These are phyloP conservation scores for Aureobasidium sp. DNA, from an alignment of 2,329 filamentous ascomycete genomes.

Conservation along the genomic window DNA sequence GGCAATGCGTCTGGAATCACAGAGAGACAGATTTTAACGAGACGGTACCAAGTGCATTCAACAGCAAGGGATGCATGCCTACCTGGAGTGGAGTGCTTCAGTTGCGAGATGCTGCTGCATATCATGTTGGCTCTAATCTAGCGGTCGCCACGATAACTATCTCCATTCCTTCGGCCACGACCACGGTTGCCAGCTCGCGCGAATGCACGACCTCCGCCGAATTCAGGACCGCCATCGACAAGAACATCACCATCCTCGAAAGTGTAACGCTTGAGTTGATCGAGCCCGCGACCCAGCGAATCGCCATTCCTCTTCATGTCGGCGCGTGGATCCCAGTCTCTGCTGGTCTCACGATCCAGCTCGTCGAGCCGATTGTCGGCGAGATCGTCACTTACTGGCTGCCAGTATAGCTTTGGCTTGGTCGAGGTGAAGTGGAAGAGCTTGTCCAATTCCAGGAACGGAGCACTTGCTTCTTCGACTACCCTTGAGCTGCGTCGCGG, in stretches of 20 bases:
- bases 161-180: conserved; percentile 14
- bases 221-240: conserved; percentile 34
- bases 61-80: not conserved
- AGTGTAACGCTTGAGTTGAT: conserved; percentile 33
- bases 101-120: not conserved
- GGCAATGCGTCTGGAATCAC: no score
- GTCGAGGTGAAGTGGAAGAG: conserved; percentile 52
- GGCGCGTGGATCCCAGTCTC: conserved; percentile 30
- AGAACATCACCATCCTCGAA: conserved; percentile 38
- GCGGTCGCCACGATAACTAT: not conserved
- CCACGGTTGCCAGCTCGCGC: conserved; percentile 17
- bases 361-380: conserved; percentile 57
- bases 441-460: conserved; percentile 50
- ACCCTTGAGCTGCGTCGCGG: not conserved
- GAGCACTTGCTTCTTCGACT: conserved; percentile 15
- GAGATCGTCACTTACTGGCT: conserved; percentile 57
- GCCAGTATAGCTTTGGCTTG: conserved; percentile 58
- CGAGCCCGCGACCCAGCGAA: conserved; percentile 20
- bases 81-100: not conserved
- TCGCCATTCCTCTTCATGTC: conserved; percentile 23
- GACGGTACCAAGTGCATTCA: not conserved
- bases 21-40: no score
- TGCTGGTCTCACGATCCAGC: conserved; percentile 40
- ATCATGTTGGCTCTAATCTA: not conserved
- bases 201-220: conserved; percentile 20